Evolutionary conservation across 2,329 filamentous ascomycete species (phyloP), one percentile per base, ranked within the genome.

Genomic region (Waltergamsia citrina): DNA sequence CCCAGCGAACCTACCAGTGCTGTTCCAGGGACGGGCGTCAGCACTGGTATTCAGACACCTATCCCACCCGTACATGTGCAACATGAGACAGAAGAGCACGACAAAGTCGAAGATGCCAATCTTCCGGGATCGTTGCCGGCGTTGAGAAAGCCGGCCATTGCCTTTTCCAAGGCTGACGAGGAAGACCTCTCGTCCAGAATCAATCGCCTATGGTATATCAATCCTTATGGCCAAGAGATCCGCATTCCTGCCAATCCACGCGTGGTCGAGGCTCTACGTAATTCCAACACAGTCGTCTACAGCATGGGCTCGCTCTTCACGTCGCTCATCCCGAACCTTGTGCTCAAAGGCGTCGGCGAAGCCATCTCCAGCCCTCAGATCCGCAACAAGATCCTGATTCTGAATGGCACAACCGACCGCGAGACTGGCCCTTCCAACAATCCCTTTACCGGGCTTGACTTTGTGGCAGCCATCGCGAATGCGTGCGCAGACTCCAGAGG

Each of bases 191-290:
- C 85, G 0, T 71, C 81, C 0, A 71, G 85, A 19, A 94, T 96
- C 45, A 68, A 79, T 35, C 65, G 88, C 3, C 70, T 96, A 21
- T 96, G 87, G 86, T 96, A 96, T 62, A 96, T 96, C 62, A 96
- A 95, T 50, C 90, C 90, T 0, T 96, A 95, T 54, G 90, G 90
- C n/a, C 86, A 95, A 52, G 88, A 95, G 57, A 95, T 96, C 44
- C 76, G 80, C 14, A 84, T 88, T 1, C 72, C 79, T 0, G 83
- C 86, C 3, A 96, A 94, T 48, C 79, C 86, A 0, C 78, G 85
- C 33, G 85, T 90, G 0, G 47, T 94, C 0, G 70, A 76, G 7
- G 76, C 85, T 1, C 55, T 96, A 2, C 61, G 63, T 12, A 60
- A 62, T 2, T 71, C 83, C 0, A 70, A 76, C 36, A 79, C 77